phyloP scores from a whole-genome alignment of 192 early-diverging fungal species.

The Gonapodya sp. region DNA sequence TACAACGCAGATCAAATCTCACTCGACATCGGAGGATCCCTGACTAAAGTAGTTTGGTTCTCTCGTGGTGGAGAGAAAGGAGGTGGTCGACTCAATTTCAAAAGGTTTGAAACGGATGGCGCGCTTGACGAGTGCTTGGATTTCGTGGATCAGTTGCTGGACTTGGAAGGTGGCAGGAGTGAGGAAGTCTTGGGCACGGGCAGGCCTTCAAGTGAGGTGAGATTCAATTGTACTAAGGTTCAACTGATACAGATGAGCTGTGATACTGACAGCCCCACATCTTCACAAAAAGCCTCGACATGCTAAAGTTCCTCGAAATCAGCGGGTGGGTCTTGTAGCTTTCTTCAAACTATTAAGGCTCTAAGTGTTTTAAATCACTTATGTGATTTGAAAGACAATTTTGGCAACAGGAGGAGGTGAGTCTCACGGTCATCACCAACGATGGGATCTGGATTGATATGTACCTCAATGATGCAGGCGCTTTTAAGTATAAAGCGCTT shows the following conservation, averaged over 20 bases:
- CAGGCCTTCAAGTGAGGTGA: too few relatives aligned
- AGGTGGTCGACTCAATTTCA: constrained; percentile 86
- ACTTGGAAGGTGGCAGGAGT: constrained; percentile 3
- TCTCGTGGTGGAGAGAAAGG: constrained; percentile 32
- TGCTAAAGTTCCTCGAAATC: background rate
- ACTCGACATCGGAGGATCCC: constrained; percentile 29
- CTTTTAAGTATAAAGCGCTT: constrained; percentile 10
- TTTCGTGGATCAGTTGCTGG: constrained; percentile 63
- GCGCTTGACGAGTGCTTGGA: constrained; percentile 79
- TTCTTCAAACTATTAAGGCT: too few relatives aligned
- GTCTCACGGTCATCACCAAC: background rate
- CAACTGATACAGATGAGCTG: too few relatives aligned
- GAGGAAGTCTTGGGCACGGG: background rate
- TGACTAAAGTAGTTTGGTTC: constrained; percentile 55
- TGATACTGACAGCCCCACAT: too few relatives aligned
- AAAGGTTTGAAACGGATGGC: constrained; percentile 89
- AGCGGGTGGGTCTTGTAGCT: background rate
- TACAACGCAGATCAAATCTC: background rate
- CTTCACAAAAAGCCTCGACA: too few relatives aligned
- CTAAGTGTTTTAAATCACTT: too few relatives aligned
- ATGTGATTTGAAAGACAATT: constrained; percentile 2
- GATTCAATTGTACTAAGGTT: too few relatives aligned
- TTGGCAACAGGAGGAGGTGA: background rate
- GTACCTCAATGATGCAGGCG: too few relatives aligned
- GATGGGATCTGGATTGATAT: background rate